Evolutionary conservation across 164 flowering plant species (phyloP).

Genomic region (Chloranthus sessilifolius): DNA sequence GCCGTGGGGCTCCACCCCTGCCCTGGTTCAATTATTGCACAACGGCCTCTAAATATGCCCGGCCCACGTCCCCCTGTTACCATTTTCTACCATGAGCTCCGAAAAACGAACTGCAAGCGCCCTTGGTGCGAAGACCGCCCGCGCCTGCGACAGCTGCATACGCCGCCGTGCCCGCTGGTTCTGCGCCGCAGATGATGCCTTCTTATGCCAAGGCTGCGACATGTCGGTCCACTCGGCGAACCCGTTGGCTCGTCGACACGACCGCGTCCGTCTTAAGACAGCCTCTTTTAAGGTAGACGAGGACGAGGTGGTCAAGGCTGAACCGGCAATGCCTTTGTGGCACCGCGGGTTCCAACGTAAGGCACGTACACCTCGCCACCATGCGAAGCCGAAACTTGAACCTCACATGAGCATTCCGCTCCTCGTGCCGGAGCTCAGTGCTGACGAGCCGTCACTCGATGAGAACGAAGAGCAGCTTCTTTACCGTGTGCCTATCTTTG

Average conservation of each 20-base stretch:
- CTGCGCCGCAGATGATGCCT: conserved; percentile 92
- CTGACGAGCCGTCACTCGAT: conserved; percentile 35
- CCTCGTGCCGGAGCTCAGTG: conserved; percentile 58
- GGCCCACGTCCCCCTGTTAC: no score
- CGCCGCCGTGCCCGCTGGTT: conserved; percentile 75
- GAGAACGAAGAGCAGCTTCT: conserved; percentile 74
- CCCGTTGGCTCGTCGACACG: conserved; percentile 67
- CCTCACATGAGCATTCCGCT: conserved; percentile 21
- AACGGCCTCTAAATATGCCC: conserved; percentile 6
- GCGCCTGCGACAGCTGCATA: conserved; percentile 75
- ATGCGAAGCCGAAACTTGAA: conserved; percentile 9
- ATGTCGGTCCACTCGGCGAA: conserved; percentile 77
- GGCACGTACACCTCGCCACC: conserved; percentile 59
- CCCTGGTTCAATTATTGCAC: conserved; percentile 13
- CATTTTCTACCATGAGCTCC: conserved; percentile 19
- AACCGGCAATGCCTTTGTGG: conserved; percentile 47
- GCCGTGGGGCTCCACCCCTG: conserved; percentile 12
- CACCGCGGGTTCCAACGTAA: conserved; percentile 63
- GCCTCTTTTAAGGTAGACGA: conserved; percentile 34
- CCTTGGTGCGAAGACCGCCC: conserved; percentile 65
- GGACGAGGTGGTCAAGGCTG: neutral
- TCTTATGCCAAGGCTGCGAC: conserved; percentile 80
- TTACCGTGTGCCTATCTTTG: conserved; percentile 70
- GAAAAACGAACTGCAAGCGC: conserved; percentile 49
- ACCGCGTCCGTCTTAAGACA: conserved; percentile 65